Conservation (phyloP, 1,284 basidiomycete species). For the Apiotrichum akiyoshidainum region DNA sequence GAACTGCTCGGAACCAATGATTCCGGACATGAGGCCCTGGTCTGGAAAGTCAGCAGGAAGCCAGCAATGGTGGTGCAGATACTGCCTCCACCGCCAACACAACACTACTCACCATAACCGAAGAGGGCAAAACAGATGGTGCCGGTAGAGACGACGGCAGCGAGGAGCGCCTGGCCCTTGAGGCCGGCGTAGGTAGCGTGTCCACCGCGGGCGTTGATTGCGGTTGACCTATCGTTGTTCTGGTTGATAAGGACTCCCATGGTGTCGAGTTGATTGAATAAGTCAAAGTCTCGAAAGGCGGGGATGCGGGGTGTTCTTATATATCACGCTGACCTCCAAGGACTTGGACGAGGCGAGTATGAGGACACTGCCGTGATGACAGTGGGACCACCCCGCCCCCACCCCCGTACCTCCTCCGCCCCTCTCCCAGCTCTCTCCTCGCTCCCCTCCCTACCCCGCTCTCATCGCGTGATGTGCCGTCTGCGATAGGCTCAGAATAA, state of each 20-base stretch:
- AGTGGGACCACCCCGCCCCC: no score
- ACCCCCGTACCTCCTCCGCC: no score
- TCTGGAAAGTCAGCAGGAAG: conserved; percentile 6
- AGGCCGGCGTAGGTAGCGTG: conserved; percentile 40
- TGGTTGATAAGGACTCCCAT: conserved; percentile 14
- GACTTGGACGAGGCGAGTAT: no score
- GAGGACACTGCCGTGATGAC: no score
- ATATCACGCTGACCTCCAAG: background rate
- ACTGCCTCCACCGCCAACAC: background rate
- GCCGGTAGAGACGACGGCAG: conserved; percentile 42
- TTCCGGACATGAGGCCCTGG: conserved; percentile 40
- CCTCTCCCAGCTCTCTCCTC: no score
- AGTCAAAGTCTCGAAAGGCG: background rate
- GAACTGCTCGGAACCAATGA: conserved; percentile 50
- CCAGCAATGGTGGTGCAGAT: background rate
- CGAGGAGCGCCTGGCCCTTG: conserved; percentile 38
- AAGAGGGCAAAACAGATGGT: conserved; percentile 44
- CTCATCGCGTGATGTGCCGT: no score
- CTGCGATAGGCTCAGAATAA: no score
- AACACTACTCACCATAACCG: conserved; percentile 40
- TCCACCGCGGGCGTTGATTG: conserved; percentile 6
- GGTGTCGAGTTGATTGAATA: background rate
- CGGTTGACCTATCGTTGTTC: conserved; percentile 10
- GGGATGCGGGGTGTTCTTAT: background rate
- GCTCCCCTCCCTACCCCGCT: no score